Percentiles rank a stretch among this genome's conserved stretches.
Evolutionary conservation across 768 basidiomycete species (phyloP).

Genomic region (Boletus insuetus): DNA sequence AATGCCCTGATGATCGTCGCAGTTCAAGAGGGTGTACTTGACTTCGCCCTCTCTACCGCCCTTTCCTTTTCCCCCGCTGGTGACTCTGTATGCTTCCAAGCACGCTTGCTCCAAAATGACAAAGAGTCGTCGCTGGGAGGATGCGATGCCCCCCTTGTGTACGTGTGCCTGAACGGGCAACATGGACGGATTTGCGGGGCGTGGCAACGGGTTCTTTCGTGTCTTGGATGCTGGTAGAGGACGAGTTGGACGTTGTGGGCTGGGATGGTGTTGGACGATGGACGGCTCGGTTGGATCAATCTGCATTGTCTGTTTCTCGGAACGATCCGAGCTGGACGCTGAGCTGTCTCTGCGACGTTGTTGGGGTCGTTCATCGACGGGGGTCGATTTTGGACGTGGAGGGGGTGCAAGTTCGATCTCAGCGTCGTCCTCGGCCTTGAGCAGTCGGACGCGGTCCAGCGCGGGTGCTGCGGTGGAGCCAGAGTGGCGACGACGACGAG

Average conservation of each 20-base stretch:
- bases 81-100: slow-evolving; percentile 90
- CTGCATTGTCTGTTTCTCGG: slow-evolving; percentile 34
- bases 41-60: slow-evolving; percentile 66
- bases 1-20: slow-evolving; percentile 98
- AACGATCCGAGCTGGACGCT: slow-evolving; percentile 36
- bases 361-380: slow-evolving; percentile 55
- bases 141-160: slow-evolving; percentile 50
- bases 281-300: slow-evolving; percentile 14
- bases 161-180: slow-evolving; percentile 82
- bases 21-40: slow-evolving; percentile 95
- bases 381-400: slow-evolving; percentile 73
- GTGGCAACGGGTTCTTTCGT: slow-evolving; percentile 52
- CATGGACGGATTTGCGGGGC: slow-evolving; percentile 70
- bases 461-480: slow-evolving; percentile 44
- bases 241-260: slow-evolving; percentile 55
- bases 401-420: slow-evolving; percentile 42
- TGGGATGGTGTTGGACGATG: slow-evolving; percentile 9
- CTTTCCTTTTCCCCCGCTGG: slow-evolving; percentile 53
- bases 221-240: slow-evolving; percentile 57
- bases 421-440: slow-evolving; percentile 15
- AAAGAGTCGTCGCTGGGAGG: slow-evolving; percentile 67
- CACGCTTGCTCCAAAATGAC: slow-evolving; percentile 95
- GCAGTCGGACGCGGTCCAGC: slow-evolving; percentile 19
- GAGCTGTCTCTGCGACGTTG: slow-evolving; percentile 45
- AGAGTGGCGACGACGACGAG: slow-evolving; percentile 63